phyloP scores from a whole-genome alignment of 345 rosid genomes.

The Orychophragmus violaceus region DNA sequence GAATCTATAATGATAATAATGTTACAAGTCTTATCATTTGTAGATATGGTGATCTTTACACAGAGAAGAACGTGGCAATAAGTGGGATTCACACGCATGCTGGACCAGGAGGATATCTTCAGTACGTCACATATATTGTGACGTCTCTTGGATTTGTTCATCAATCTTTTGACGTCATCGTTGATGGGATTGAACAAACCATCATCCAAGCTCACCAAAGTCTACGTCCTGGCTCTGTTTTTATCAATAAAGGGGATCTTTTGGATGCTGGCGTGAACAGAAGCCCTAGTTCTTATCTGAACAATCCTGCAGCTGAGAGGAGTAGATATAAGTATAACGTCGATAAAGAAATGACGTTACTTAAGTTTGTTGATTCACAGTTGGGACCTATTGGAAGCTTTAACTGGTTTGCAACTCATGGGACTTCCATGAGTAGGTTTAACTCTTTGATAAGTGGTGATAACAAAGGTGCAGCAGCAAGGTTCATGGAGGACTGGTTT shows the following conservation, averaged over 20 bases:
- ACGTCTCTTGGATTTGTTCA: constrained; percentile 96
- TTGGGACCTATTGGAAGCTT: constrained; percentile 94
- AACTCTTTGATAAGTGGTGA: constrained; percentile 97
- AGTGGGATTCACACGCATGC: constrained; percentile 99
- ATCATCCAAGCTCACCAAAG: constrained; percentile 84
- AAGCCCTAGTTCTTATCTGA: constrained; percentile 96
- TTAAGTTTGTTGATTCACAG: constrained; percentile 84
- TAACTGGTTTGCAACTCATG: constrained; percentile 99
- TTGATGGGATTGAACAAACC: constrained; percentile 88
- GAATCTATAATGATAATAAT: neutral
- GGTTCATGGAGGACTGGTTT: constrained; percentile 99
- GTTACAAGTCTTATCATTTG: neutral
- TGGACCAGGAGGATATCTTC: constrained; percentile 99
- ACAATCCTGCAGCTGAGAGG: constrained; percentile 74
- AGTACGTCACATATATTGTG: constrained; percentile 70
- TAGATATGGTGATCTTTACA: constrained; percentile 88
- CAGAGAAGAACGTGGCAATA: constrained; percentile 86
- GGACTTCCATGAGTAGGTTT: constrained; percentile 95
- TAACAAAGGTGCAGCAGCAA: constrained; percentile 97
- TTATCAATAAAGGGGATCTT: constrained; percentile 74
- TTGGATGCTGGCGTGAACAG: constrained; percentile 88
- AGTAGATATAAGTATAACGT: constrained; percentile 71
- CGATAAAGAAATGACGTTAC: constrained; percentile 94
- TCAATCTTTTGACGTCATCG: constrained; percentile 86
- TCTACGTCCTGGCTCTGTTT: constrained; percentile 76